A percentile compares a stretch with the other conserved stretches of the same genome.
Conservation (phyloP, 305 asterid genomes). For the Caryopteris hybrid region DNA sequence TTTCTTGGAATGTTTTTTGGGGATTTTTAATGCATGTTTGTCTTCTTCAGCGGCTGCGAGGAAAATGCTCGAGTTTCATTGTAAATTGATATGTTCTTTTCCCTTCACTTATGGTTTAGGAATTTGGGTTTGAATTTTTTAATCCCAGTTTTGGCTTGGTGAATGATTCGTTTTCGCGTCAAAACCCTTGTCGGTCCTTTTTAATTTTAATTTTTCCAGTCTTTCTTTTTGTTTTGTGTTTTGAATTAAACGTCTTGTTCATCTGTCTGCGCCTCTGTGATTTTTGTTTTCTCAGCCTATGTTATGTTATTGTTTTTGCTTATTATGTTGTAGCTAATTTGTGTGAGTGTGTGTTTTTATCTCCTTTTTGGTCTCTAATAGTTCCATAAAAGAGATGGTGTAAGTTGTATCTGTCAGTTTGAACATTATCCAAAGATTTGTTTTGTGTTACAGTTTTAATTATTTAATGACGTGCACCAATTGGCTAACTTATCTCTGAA, state of each 20-base stretch:
- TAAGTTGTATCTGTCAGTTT: not conserved
- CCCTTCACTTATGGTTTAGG: not conserved
- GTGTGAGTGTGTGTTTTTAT: too few species aligned
- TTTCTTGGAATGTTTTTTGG: not conserved
- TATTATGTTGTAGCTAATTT: too few species aligned
- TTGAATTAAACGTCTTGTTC: not conserved
- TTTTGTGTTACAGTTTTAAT: not conserved
- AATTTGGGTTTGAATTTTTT: not conserved
- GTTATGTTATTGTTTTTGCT: not conserved
- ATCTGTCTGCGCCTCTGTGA: not conserved
- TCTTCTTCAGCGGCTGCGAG: not conserved
- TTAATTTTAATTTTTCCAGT: not conserved
- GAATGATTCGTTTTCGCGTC: not conserved
- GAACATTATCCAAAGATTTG: not conserved
- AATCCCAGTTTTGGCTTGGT: not conserved
- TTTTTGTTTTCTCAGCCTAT: not conserved
- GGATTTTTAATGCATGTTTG: not conserved
- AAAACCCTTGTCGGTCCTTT: not conserved
- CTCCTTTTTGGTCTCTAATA: too few species aligned
- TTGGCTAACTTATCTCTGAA: too few species aligned
- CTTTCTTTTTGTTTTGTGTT: not conserved
- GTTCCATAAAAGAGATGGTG: too few species aligned
- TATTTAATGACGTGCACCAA: not conserved
- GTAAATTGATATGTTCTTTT: not conserved
- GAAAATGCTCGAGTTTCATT: not conserved